Evolutionary conservation across 2,329 filamentous ascomycete species (phyloP).

Genomic region (Incumbomyces delicatus): DNA sequence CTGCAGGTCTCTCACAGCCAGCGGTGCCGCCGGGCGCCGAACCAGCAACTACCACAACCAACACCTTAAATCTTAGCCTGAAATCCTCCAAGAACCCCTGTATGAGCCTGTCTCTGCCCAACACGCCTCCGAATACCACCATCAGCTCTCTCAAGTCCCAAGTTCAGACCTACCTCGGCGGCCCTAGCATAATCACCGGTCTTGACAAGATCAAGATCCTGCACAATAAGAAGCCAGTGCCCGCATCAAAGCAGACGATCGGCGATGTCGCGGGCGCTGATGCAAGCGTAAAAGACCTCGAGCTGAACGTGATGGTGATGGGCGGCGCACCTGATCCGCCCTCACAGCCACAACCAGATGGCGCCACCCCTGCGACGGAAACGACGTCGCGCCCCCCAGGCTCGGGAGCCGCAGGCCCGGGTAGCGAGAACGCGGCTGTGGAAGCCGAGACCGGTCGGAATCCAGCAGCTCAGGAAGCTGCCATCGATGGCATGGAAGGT

Average conservation of each 20-base stretch:
- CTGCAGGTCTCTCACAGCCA: conserved; percentile 19
- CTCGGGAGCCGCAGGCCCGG: conserved; percentile 22
- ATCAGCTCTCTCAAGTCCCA: conserved; percentile 67
- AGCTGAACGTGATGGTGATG: conserved; percentile 83
- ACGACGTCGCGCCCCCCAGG: conserved; percentile 8
- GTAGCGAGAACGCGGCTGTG: conserved; percentile 16
- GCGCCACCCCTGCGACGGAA: not conserved
- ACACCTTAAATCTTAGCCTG: conserved; percentile 46
- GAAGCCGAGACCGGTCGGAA: conserved; percentile 29
- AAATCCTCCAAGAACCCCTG: conserved; percentile 69
- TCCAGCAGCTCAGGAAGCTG: conserved; percentile 26
- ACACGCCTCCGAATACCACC: conserved; percentile 57
- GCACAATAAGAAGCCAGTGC: conserved; percentile 74
- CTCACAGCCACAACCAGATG: conserved; percentile 6
- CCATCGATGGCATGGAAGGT: conserved; percentile 23
- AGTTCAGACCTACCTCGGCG: conserved; percentile 52
- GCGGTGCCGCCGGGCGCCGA: conserved; percentile 17
- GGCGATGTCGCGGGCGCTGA: conserved; percentile 54
- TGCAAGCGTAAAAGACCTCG: conserved; percentile 43
- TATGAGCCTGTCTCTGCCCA: conserved; percentile 56
- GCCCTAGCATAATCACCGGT: conserved; percentile 23
- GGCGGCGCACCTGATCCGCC: conserved; percentile 48
- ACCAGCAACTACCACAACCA: conserved; percentile 5
- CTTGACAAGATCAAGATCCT: conserved; percentile 78
- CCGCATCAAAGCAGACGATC: conserved; percentile 59